Conservation (phyloP, 2,329 filamentous ascomycete genomes). For the Exutisphaerella laricina region DNA sequence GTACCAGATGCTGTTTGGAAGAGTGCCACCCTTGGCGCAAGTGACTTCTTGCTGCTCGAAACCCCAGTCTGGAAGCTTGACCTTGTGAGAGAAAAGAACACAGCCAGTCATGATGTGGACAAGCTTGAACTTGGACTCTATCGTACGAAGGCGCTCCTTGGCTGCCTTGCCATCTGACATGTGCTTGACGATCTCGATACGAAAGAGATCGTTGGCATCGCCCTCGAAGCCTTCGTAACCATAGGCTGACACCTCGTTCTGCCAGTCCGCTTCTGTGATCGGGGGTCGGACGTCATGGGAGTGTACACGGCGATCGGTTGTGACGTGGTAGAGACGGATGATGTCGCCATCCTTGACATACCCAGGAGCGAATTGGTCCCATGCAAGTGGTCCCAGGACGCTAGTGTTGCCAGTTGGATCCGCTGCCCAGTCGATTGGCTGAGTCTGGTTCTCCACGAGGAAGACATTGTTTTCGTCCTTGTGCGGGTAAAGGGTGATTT, state of each 20-base stretch:
- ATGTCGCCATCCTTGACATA: slow-evolving; percentile 75
- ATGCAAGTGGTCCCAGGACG: slow-evolving; percentile 75
- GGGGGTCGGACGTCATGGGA: slow-evolving; percentile 90
- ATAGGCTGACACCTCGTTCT: slow-evolving; percentile 66
- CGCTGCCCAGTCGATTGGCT: slow-evolving; percentile 59
- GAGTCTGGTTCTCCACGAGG: slow-evolving; percentile 91
- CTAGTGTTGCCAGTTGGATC: slow-evolving; percentile 53
- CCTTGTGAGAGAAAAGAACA: slow-evolving; percentile 94
- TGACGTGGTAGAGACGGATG: slow-evolving; percentile 74
- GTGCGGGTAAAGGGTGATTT: slow-evolving; percentile 96
- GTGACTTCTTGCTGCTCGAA: slow-evolving; percentile 99
- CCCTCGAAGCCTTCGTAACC: slow-evolving; percentile 95
- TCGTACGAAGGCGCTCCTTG: slow-evolving; percentile 82
- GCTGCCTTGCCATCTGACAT: slow-evolving; percentile 73
- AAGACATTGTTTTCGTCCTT: slow-evolving; percentile 98
- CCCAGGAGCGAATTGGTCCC: slow-evolving; percentile 66
- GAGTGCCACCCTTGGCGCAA: slow-evolving; percentile 80
- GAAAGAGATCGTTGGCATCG: slow-evolving; percentile 94
- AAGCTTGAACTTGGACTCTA: slow-evolving; percentile 93
- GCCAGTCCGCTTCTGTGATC: slow-evolving; percentile 68
- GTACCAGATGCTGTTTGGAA: slow-evolving; percentile 97
- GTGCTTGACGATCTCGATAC: slow-evolving; percentile 87
- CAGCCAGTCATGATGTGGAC: slow-evolving; percentile 97
- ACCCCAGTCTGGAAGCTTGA: slow-evolving; percentile 96
- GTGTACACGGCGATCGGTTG: slow-evolving; percentile 84